Conservation (phyloP, 306 rosid genomes). For the Canavalia ensiformis region DNA sequence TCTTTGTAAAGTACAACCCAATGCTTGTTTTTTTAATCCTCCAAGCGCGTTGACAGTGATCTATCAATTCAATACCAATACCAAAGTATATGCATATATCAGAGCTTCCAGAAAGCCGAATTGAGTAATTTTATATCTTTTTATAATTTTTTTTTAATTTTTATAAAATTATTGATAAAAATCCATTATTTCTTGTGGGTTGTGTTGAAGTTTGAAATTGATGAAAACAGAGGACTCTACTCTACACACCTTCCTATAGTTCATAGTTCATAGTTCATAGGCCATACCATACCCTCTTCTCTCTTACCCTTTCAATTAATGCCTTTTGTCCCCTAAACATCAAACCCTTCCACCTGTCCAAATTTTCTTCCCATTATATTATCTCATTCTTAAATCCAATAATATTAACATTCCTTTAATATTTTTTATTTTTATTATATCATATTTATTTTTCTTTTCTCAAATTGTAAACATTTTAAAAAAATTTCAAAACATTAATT, state of each 20-base stretch:
- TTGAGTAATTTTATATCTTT: too few relatives aligned
- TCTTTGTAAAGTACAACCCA: background rate
- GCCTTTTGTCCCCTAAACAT: conserved; percentile 62
- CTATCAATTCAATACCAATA: background rate
- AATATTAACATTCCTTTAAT: too few relatives aligned
- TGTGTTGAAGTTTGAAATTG: conserved; percentile 43
- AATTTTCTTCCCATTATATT: conserved; percentile 24
- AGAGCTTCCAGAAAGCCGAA: background rate
- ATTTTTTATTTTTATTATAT: too few relatives aligned
- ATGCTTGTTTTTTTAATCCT: conserved; percentile 36
- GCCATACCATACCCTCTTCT: background rate
- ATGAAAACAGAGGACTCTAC: conserved; percentile 44
- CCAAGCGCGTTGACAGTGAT: conserved; percentile 48
- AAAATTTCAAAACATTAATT: too few relatives aligned
- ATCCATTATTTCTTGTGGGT: conserved; percentile 11
- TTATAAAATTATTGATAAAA: too few relatives aligned
- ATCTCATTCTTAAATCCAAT: background rate
- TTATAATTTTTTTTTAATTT: too few relatives aligned
- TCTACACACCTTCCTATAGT: conserved; percentile 56
- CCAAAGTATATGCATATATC: background rate
- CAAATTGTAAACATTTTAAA: too few relatives aligned
- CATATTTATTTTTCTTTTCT: too few relatives aligned
- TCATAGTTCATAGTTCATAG: conserved; percentile 15
- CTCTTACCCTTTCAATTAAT: conserved; percentile 52
- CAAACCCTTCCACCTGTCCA: conserved; percentile 74